Evolutionary conservation across 495 filamentous ascomycete species (phyloP), one percentile per base, ranked within the genome.

Genomic region (Letharia lupina): DNA sequence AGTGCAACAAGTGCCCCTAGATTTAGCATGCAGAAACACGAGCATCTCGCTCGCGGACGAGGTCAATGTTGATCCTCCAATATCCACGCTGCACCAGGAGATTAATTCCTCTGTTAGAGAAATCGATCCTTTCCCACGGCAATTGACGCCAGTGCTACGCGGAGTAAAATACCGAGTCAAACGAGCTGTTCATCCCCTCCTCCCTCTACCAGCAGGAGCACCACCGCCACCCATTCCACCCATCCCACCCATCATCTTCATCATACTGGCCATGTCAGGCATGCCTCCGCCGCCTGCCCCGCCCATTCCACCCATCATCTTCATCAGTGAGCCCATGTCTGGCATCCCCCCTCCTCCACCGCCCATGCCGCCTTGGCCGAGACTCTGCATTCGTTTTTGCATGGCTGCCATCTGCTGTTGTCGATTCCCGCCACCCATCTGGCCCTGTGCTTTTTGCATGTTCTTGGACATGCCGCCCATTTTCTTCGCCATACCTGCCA

Each of bases 401-500:
- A 97, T 96, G 31, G 94, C 95, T 1, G 93, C 95, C 80, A 98
- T 84, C 80, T 97, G 94, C 74, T 96, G 92, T 31, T 89, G 82
- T 72, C 91, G 90, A 78, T 96, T 96, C 18, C 81, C 84, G 60
- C 93, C 93, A 60, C 87, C 89, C 86, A 96, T 89, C 67, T 89
- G 91, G 48, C 88, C 88, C 79, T 98, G 93, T 4, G 93, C 92
- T 33, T 86, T 87, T 76, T 96, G 90, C 89, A 97, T 95, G 70
- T 96, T 93, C 78, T 93, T 91, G 89, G 94, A 91, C 75, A 89
- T 91, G 23, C 92, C 93, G 61, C 93, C 93, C 83, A 97, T 93
- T 77, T 93, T 93, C 87, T 98, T 98, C 48, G 94, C 94, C 94
- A 98, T 96, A 42, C 91, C 91, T 42, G 91, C 91, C 94, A 99